phyloP scores from a whole-genome alignment of 306 rosid genomes.

The Astragalus membranaceus region DNA sequence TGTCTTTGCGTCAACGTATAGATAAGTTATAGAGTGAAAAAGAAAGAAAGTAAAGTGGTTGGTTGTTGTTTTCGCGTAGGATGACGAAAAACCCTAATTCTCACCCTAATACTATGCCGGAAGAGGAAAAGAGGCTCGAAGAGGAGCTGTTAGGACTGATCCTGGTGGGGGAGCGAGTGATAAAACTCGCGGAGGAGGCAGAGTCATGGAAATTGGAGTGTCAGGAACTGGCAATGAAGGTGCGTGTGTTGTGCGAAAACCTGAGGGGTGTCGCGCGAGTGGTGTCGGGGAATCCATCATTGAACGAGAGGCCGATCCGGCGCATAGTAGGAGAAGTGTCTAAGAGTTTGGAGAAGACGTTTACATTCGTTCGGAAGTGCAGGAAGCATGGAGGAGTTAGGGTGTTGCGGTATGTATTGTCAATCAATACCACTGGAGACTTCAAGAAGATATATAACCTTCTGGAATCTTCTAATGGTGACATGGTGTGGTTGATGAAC shows the following conservation, averaged over 20 bases:
- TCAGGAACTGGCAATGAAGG: conserved; percentile 46
- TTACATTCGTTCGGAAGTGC: conserved; percentile 51
- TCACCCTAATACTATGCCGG: not conserved
- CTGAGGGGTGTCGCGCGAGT: conserved; percentile 55
- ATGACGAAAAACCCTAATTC: conserved; percentile 28
- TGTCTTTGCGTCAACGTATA: not conserved
- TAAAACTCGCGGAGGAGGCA: conserved; percentile 61
- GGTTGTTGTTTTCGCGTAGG: not conserved
- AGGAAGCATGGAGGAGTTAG: conserved; percentile 58
- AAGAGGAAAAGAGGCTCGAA: conserved; percentile 43
- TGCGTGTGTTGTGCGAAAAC: conserved; percentile 51
- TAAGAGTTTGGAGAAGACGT: conserved; percentile 58
- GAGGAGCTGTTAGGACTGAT: conserved; percentile 57
- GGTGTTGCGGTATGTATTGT: conserved; percentile 65
- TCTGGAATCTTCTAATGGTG: conserved; percentile 67
- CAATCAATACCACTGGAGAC: conserved; percentile 60
- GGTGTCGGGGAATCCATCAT: conserved; percentile 36
- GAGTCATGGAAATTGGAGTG: conserved; percentile 59
- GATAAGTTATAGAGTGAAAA: not conserved
- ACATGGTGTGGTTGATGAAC: conserved; percentile 66
- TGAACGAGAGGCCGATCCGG: conserved; percentile 70
- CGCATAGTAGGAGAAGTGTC: conserved; percentile 57
- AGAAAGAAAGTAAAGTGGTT: not conserved
- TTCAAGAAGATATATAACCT: conserved; percentile 51
- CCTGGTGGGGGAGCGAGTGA: conserved; percentile 55